Base-by-base conservation (phyloP, 257 asterid species). In the Petrea volubilis region DNA sequence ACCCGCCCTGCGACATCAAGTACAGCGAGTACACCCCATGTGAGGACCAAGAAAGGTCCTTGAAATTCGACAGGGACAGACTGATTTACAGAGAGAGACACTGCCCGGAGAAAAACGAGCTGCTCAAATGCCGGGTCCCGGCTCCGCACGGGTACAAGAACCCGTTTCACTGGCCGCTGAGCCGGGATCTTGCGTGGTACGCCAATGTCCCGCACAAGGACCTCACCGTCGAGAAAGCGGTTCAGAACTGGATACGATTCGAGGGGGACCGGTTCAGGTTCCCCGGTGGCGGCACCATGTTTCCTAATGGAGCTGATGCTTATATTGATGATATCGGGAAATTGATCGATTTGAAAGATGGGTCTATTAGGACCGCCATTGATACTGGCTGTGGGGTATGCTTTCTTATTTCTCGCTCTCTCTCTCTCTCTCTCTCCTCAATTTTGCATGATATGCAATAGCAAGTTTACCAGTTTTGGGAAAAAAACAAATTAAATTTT, bases 241-340 rank as follows among this genome's bases (percentile, higher is more conserved):
- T 84, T 4, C 97, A 91, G 85, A 91, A 91, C 65, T 91, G 97
- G 97, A 88, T 91, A 4, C 80, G 92, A 33, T 88, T 64, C 34
- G 97, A 88, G 74, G 95, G 90, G 0, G 91, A 91, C 68, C 80
- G 87, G 46, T 88, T 91, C 76, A 82, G 85, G 74, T 91, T 91
- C 71, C 97, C 97, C 0, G 98, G 98, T 31, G 98, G 97, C 6
- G 97, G 97, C 34, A 91, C 97, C 74, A 91, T 91, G 97, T 91
- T 91, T 38, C 96, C 92, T 0, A 77, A 82, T 50, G 97, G 97
- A 3, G 97, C 96, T 15, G 86, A 75, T 56, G 88, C 94, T 0
- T 91, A 88, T 23, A 91, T 91, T 58, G 91, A 91, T 36, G 93
- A 91, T 46, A 82, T 91, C 63, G 96, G 87, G 4, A 83, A 86